phyloP scores from a whole-genome alignment of 2,329 filamentous ascomycete species.

The Juglanconis oblonga region DNA sequence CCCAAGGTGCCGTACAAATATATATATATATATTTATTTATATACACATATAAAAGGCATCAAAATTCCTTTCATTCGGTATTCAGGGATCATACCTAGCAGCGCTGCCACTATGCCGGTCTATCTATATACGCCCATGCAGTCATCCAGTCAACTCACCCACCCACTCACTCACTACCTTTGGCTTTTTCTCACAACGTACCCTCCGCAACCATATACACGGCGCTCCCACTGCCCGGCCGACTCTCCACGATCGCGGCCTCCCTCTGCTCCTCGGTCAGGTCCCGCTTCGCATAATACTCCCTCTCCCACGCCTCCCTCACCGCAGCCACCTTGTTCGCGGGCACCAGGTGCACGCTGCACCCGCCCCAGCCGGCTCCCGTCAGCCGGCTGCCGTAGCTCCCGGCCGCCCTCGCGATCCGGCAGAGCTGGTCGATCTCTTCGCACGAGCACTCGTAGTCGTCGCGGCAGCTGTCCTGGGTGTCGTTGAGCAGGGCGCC shows the following conservation, averaged over 20 bases:
- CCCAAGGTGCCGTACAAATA: too few species aligned
- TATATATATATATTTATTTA: too few species aligned
- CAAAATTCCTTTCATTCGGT: too few species aligned
- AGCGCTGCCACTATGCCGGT: neutral
- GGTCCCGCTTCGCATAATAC: conserved; percentile 71
- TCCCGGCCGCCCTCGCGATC: conserved; percentile 74
- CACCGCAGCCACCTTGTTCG: conserved; percentile 74
- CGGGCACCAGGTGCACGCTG: conserved; percentile 87
- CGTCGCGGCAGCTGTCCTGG: conserved; percentile 79
- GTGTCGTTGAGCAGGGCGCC: conserved; percentile 86
- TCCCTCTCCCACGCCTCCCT: conserved; percentile 73
- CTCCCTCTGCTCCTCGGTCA: conserved; percentile 68
- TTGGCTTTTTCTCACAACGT: conserved; percentile 1
- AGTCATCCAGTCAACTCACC: neutral
- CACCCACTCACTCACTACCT: neutral
- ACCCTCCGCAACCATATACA: conserved; percentile 41
- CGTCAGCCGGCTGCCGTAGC: conserved; percentile 81
- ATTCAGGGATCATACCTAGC: too few species aligned
- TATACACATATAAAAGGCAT: too few species aligned
- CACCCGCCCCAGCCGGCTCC: conserved; percentile 97
- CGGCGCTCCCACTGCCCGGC: conserved; percentile 71
- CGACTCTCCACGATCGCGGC: conserved; percentile 86
- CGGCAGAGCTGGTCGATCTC: conserved; percentile 88
- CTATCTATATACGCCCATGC: neutral
- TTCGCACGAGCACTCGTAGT: conserved; percentile 88